Base-by-base conservation (phyloP, 2,329 filamentous ascomycete genomes). In the Fusarium sp. region DNA sequence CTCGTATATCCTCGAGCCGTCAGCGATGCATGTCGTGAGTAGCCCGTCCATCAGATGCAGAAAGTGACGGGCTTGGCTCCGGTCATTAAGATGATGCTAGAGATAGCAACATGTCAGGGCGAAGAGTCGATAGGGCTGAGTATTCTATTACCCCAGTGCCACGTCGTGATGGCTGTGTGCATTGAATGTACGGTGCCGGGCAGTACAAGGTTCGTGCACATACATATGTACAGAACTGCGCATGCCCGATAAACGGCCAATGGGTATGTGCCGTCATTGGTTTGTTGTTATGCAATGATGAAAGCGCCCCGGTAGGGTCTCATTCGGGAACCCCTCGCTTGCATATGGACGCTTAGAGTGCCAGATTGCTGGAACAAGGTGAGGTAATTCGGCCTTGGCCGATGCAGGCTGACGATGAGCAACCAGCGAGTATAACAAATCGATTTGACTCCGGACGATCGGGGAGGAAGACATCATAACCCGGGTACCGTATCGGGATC, bases 101-200 rank as follows among this genome's bases (percentile, higher is more conserved):
- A 38, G 13, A 46, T 34, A 60, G 31, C 44, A 60, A 54, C 39
- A 53, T 65, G 57, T 53, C 22, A 52, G 66, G 65, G 65, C 28
- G 56, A 34, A 51, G 52, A 52, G 52, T 58, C 56, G 65, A 72
- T 74, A 74, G 72, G 72, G 72, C 72, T 74, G 72, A 74, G 68
- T 69, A 69, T 39, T 42, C 22, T 34, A 62, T 43, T 43, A 67
- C 56, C 60, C 62, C 39, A 47, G 58, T 74, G 72, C 67, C 71
- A 74, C 70, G 65, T 71, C 70, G 57, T 49, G 56, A 63, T 63
- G 63, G 71, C 66, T 57, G 64, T 60, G 64, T 72, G 71, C 59
- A 67, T 54, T 36, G 38, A 46, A 51, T 59, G 40, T 36, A 38
- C 53, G 31, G 54, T 61, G 14, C 43, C 38, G 17, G 53, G 44